Evolutionary conservation across 2,329 filamentous ascomycete species (phyloP).

Genomic region (Phaeoacremonium minimum): DNA sequence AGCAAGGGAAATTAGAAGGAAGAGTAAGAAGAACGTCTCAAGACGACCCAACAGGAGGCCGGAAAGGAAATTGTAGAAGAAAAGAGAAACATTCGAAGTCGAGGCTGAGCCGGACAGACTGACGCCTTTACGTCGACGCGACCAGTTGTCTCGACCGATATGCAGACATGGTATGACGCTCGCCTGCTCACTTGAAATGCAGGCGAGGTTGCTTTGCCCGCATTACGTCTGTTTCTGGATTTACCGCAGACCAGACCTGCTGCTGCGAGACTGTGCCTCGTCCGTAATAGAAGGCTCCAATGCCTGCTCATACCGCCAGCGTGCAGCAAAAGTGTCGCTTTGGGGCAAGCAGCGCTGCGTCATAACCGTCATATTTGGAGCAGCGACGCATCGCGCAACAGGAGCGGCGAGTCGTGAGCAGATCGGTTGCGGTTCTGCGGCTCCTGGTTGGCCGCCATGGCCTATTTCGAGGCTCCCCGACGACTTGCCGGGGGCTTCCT

Average conservation of each 20-base stretch:
- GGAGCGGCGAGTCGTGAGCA: slow-evolving; percentile 1
- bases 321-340: not conserved
- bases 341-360: not conserved
- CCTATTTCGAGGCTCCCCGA: slow-evolving; percentile 4
- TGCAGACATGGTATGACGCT: too few relatives aligned
- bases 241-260: not conserved
- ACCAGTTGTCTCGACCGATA: too few relatives aligned
- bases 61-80: not conserved
- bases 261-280: too few relatives aligned
- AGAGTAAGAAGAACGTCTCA: not conserved
- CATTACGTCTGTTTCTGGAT: too few relatives aligned
- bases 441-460: slow-evolving; percentile 5
- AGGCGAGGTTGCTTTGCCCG: too few relatives aligned
- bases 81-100: not conserved
- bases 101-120: not conserved
- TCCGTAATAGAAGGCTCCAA: too few relatives aligned
- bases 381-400: not conserved
- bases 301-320: not conserved
- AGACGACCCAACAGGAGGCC: slow-evolving; percentile 3
- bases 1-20: slow-evolving; percentile 3
- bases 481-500: not conserved
- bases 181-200: not conserved
- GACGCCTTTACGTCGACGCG: not conserved
- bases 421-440: slow-evolving; percentile 3
- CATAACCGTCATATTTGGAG: not conserved